Percentiles rank a stretch among this genome's conserved stretches.
Evolutionary conservation across 1,284 basidiomycete genomes (phyloP).

Genomic region (Ustilago curta): DNA sequence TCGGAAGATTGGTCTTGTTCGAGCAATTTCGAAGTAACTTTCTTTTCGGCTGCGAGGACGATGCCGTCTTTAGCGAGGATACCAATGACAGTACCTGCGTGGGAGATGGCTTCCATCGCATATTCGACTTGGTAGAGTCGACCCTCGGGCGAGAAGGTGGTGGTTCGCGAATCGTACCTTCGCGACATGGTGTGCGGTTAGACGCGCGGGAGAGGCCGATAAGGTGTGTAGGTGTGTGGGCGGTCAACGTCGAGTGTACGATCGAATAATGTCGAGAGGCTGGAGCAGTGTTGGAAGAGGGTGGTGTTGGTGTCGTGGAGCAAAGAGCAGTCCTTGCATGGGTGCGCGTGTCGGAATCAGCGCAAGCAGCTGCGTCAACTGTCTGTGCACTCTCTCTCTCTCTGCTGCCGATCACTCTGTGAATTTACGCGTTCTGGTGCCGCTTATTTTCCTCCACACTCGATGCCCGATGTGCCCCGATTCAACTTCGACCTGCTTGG

Average conservation of each 20-base stretch:
- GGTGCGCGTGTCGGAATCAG: conserved; percentile 4
- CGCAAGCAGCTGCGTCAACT: conserved; percentile 9
- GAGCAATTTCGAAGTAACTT: conserved; percentile 96
- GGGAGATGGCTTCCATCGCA: conserved; percentile 98
- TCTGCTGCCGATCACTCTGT: conserved; percentile 13
- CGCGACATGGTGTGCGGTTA: conserved; percentile 59
- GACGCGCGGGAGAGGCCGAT: neutral
- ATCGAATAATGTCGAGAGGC: neutral
- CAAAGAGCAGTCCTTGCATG: neutral
- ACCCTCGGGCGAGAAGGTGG: conserved; percentile 70
- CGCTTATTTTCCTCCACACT: neutral
- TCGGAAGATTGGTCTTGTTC: conserved; percentile 92
- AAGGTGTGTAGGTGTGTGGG: neutral
- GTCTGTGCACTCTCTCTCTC: neutral
- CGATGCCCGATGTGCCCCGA: neutral
- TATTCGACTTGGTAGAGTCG: conserved; percentile 83
- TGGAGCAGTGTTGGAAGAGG: neutral
- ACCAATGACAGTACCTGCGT: conserved; percentile 93
- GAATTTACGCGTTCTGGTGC: conserved; percentile 20
- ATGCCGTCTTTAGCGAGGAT: conserved; percentile 90
- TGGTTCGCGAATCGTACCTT: conserved; percentile 67
- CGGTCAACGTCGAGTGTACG: neutral
- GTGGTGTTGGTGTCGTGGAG: neutral
- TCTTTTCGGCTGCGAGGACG: conserved; percentile 98
- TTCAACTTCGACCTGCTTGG: neutral